Evolutionary conservation across 2,329 filamentous ascomycete species (phyloP).

Genomic region (Podosphaera leucotricha): DNA sequence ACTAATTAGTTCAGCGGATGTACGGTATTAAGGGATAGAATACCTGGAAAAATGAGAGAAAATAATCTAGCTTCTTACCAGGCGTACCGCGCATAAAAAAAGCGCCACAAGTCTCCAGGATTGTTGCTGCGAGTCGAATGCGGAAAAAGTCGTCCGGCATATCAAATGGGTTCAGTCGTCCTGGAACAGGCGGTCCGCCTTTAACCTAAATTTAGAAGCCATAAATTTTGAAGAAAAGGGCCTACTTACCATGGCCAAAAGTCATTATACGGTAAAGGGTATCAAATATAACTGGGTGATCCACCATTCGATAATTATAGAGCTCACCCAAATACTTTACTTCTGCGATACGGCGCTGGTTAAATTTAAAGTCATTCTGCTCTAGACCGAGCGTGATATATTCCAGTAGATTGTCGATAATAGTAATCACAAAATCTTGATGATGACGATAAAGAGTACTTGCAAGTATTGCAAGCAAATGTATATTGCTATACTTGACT

Average conservation of each 20-base stretch:
- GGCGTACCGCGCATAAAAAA: slow-evolving; percentile 86
- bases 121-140: slow-evolving; percentile 66
- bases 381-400: slow-evolving; percentile 73
- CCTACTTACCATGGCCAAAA: slow-evolving; percentile 44
- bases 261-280: slow-evolving; percentile 84
- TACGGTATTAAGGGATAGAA: slow-evolving; percentile 2
- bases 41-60: slow-evolving; percentile 80
- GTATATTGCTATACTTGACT: slow-evolving; percentile 92
- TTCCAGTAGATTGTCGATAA: slow-evolving; percentile 82
- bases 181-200: slow-evolving; percentile 59
- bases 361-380: slow-evolving; percentile 92
- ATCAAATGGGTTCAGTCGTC: slow-evolving; percentile 55
- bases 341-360: slow-evolving; percentile 81
- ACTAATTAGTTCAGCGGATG: slow-evolving; percentile 7
- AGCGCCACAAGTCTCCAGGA: slow-evolving; percentile 86
- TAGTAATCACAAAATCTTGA: slow-evolving; percentile 67
- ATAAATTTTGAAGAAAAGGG: slow-evolving; percentile 18
- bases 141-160: slow-evolving; percentile 89
- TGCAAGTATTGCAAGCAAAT: slow-evolving; percentile 73
- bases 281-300: slow-evolving; percentile 88
- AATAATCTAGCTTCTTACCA: slow-evolving; percentile 95
- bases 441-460: slow-evolving; percentile 82
- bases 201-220: slow-evolving; percentile 11
- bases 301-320: slow-evolving; percentile 93
- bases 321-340: slow-evolving; percentile 91